phyloP scores from a whole-genome alignment of 2,329 filamentous ascomycete species.

The Didymellaceae sp. region DNA sequence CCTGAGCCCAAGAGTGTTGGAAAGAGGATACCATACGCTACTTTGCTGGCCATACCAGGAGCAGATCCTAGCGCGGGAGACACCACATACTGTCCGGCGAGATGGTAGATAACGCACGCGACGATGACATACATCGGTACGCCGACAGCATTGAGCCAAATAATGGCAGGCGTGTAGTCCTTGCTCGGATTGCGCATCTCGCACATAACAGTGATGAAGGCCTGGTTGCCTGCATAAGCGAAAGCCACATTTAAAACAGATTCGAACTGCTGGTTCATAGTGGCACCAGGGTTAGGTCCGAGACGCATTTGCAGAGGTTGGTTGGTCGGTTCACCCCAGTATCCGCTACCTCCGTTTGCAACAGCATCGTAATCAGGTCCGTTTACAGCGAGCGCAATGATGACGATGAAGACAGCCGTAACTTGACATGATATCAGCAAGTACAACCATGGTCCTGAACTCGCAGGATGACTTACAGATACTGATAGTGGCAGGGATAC shows the following conservation, averaged over 20 bases:
- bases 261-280: conserved; percentile 13
- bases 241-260: conserved; percentile 66
- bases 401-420: conserved; percentile 43
- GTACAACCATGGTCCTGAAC: too few species aligned
- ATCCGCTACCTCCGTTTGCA: conserved; percentile 8
- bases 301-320: conserved; percentile 13
- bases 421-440: too few species aligned
- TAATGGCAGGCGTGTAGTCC: conserved; percentile 13
- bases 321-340: conserved; percentile 10
- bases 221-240: conserved; percentile 55
- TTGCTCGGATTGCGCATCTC: conserved; percentile 58
- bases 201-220: conserved; percentile 69
- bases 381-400: conserved; percentile 8
- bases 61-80: conserved; percentile 70
- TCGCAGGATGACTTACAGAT: conserved; percentile 16
- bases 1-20: conserved; percentile 73
- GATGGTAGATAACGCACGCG: conserved; percentile 70
- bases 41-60: conserved; percentile 60
- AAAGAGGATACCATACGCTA: conserved; percentile 69
- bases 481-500: conserved; percentile 11
- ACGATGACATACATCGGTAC: conserved; percentile 67
- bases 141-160: conserved; percentile 39
- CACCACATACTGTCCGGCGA: conserved; percentile 63
- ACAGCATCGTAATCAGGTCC: conserved; percentile 8
- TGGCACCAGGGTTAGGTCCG: conserved; percentile 6